Percentiles rank a stretch among this genome's conserved stretches.
Conservation (phyloP, 306 rosid species). For the Abrus pulchellus region DNA sequence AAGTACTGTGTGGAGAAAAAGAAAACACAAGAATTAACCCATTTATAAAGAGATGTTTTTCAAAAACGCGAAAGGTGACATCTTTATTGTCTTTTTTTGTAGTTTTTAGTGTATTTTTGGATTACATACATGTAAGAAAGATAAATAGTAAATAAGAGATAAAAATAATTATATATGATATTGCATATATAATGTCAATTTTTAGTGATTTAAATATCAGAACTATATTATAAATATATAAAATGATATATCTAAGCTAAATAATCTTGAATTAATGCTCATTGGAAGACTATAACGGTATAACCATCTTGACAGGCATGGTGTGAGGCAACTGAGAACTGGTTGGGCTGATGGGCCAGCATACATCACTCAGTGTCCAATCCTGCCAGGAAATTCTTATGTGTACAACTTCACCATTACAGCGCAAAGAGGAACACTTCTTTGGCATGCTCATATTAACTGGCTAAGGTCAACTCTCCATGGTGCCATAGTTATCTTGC, state of each 20-base stretch:
- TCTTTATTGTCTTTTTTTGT: too few relatives aligned
- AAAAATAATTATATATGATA: too few relatives aligned
- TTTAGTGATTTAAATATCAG: too few relatives aligned
- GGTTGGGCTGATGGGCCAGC: conserved; percentile 97
- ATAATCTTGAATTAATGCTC: conserved; percentile 15
- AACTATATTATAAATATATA: neutral
- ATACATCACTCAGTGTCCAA: conserved; percentile 83
- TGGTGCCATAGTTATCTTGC: conserved; percentile 81
- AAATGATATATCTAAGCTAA: neutral
- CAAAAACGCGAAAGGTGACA: too few relatives aligned
- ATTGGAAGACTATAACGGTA: conserved; percentile 1
- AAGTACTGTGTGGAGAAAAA: neutral
- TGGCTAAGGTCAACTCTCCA: conserved; percentile 88
- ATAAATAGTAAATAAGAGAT: too few relatives aligned
- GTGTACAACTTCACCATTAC: conserved; percentile 79
- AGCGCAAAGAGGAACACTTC: conserved; percentile 89
- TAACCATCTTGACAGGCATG: conserved; percentile 63
- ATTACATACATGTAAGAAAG: too few relatives aligned
- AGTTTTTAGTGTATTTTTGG: too few relatives aligned
- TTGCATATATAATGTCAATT: too few relatives aligned
- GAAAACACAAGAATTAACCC: neutral
- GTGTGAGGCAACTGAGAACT: conserved; percentile 70
- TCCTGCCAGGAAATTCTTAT: conserved; percentile 65
- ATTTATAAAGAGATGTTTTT: too few relatives aligned
- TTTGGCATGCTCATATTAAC: conserved; percentile 85